A percentile compares a stretch with the other conserved stretches of the same genome.
These are phyloP conservation scores for Triticum monococcum DNA, from an alignment of 176 grass and related monocot species.

Conservation along the genomic window DNA sequence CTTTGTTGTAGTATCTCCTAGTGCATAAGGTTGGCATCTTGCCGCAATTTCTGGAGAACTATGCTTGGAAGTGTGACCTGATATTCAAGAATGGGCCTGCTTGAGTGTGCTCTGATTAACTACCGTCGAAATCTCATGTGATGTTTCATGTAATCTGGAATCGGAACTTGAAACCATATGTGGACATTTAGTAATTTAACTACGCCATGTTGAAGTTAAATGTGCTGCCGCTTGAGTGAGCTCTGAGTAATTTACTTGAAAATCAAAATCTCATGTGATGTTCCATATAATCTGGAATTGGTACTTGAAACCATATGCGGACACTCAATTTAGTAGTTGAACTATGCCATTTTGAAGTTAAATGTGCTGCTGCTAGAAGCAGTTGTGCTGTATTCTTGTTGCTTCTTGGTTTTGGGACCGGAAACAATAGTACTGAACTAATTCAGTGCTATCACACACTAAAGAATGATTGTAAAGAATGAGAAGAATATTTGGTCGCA, in stretches of 20 bases:
- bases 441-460: no score
- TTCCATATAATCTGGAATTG: not conserved
- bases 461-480: no score
- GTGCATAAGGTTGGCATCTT: slow-evolving; percentile 12
- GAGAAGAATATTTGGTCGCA: no score
- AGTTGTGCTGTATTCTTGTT: not conserved
- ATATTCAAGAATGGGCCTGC: slow-evolving; percentile 19
- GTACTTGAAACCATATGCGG: not conserved
- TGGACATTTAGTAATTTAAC: not conserved
- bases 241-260: no score
- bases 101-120: not conserved
- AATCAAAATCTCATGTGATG: no score
- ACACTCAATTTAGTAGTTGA: no score
- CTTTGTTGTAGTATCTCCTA: not conserved
- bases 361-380: not conserved
- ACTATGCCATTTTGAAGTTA: no score
- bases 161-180: slow-evolving; percentile 8
- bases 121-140: not conserved
- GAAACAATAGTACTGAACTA: not conserved
- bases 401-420: not conserved
- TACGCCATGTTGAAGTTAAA: not conserved
- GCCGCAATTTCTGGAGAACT: slow-evolving; percentile 20
- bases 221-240: not conserved
- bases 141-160: slow-evolving; percentile 32
- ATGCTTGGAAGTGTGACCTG: slow-evolving; percentile 11